A percentile compares a stretch with the other conserved stretches of the same genome.
Evolutionary conservation across 345 rosid genomes (phyloP).

Genomic region (Brassica carinata): DNA sequence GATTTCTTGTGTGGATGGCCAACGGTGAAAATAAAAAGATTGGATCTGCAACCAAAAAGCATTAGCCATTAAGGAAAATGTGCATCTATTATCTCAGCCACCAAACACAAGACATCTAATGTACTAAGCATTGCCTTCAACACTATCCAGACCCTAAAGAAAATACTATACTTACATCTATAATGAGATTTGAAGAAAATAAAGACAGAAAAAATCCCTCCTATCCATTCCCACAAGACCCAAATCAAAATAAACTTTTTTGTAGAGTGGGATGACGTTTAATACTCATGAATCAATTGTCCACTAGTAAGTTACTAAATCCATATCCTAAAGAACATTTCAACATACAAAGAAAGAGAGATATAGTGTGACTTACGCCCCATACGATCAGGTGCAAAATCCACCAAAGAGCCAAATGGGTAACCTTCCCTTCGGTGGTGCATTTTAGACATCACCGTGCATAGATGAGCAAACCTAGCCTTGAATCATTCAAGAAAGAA

Average conservation of each 20-base stretch:
- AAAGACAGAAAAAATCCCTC: background rate
- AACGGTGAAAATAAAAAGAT: constrained; percentile 90
- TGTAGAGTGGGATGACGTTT: background rate
- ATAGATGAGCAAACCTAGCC: constrained; percentile 98
- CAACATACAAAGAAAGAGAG: background rate
- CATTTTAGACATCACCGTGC: constrained; percentile 95
- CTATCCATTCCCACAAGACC: background rate
- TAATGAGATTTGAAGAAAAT: background rate
- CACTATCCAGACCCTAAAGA: background rate
- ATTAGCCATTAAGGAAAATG: constrained; percentile 7
- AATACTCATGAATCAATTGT: constrained; percentile 6
- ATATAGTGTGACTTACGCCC: constrained; percentile 68
- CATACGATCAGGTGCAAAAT: constrained; percentile 87
- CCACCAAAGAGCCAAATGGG: constrained; percentile 96
- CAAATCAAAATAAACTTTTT: background rate
- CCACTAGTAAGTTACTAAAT: constrained; percentile 14
- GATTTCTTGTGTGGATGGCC: constrained; percentile 91
- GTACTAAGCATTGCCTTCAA: constrained; percentile 14
- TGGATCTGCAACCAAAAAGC: constrained; percentile 63
- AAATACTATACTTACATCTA: background rate
- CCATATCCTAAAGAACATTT: background rate
- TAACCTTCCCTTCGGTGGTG: constrained; percentile 98
- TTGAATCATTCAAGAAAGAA: constrained; percentile 35
- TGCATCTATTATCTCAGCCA: constrained; percentile 19
- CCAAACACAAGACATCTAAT: background rate